Percentiles rank a stretch among this genome's conserved stretches.
Evolutionary conservation across 306 rosid species (phyloP).

Genomic region (Vicia villosa): DNA sequence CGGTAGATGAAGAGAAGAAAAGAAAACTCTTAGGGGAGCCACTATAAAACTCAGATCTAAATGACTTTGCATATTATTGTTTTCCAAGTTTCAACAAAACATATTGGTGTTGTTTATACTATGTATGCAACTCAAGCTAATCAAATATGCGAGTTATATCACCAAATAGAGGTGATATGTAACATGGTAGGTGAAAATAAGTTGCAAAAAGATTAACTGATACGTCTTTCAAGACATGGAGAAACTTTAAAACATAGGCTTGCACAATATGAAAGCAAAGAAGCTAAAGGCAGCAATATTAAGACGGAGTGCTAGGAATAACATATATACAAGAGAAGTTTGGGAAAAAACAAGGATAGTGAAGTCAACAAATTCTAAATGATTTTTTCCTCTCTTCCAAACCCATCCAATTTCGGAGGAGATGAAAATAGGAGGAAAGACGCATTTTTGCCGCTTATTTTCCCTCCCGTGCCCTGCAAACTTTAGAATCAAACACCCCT

Average conservation of each 20-base stretch:
- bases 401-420: not conserved
- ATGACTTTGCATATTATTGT: not conserved
- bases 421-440: not conserved
- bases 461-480: not conserved
- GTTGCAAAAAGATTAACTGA: not conserved
- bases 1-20: too few species aligned
- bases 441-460: not conserved
- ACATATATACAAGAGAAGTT: not conserved
- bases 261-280: not conserved
- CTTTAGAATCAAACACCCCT: not conserved
- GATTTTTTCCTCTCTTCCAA: not conserved
- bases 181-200: not conserved
- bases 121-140: not conserved
- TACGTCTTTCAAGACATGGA: not conserved
- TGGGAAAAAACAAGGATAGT: too few species aligned
- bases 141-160: not conserved
- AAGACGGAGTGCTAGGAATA: not conserved
- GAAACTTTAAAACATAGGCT: not conserved
- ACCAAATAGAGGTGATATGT: slow-evolving; percentile 13
- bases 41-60: not conserved
- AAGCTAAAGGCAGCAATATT: not conserved
- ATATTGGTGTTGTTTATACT: not conserved
- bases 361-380: not conserved
- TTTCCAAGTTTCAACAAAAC: not conserved
- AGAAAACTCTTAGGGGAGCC: not conserved